phyloP scores from a whole-genome alignment of 805 yeast genomes.

The Candida xiaguanensis region DNA sequence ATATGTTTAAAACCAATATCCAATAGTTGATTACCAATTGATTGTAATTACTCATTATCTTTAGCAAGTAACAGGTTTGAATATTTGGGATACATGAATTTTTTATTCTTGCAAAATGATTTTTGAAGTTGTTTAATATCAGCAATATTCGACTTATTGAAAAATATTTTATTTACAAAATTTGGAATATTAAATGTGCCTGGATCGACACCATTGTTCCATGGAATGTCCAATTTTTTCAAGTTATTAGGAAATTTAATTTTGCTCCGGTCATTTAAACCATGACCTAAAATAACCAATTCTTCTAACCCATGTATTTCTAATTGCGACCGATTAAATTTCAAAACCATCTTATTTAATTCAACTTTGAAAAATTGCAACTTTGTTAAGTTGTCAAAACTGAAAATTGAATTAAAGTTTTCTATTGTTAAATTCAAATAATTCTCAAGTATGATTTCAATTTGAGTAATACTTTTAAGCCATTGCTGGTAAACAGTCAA shows the following conservation, averaged over 20 bases:
- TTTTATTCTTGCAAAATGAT: not conserved
- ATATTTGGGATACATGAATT: conserved; percentile 22
- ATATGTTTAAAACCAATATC: too few species aligned
- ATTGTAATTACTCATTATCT: conserved; percentile 24
- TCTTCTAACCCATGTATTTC: conserved; percentile 16
- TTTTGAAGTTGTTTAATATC: conserved; percentile 1
- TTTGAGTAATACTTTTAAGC: conserved; percentile 11
- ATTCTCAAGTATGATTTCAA: conserved; percentile 29
- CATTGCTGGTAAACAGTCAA: conserved; percentile 17
- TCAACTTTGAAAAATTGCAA: conserved; percentile 27
- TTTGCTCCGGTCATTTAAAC: conserved; percentile 24
- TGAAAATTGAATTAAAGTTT: conserved; percentile 21
- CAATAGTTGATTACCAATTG: too few species aligned
- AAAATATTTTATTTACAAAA: conserved; percentile 22
- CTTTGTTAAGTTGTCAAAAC: conserved; percentile 23
- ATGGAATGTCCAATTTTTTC: conserved; percentile 31
- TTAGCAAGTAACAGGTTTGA: conserved; percentile 13
- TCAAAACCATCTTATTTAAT: conserved; percentile 10
- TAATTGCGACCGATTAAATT: conserved; percentile 5
- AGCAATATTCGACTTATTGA: conserved; percentile 26
- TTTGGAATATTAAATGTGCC: conserved; percentile 20
- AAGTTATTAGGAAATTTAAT: conserved; percentile 24
- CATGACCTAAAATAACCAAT: conserved; percentile 33
- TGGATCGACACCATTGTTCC: conserved; percentile 26
- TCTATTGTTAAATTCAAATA: conserved; percentile 14